These are phyloP conservation scores for Pichia occidentalis DNA, from an alignment of 805 yeast species.

Conservation along the genomic window DNA sequence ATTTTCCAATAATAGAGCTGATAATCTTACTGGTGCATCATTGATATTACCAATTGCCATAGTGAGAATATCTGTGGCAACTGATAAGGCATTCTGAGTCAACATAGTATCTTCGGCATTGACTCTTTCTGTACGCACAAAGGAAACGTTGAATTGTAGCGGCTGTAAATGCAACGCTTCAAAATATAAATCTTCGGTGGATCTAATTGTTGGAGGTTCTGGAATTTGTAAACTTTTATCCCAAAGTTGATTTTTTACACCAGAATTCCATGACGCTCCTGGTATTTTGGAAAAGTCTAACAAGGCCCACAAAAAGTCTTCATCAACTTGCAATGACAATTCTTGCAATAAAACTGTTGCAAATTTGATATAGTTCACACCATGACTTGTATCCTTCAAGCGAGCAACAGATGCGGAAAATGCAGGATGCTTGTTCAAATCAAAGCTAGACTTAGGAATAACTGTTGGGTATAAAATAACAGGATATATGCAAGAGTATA, in stretches of 20 bases:
- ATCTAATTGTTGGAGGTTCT: constrained; percentile 50
- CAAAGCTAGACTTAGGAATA: constrained; percentile 75
- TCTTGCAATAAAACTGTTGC: constrained; percentile 88
- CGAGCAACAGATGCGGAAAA: constrained; percentile 79
- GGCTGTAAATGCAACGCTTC: constrained; percentile 94
- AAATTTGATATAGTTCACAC: constrained; percentile 83
- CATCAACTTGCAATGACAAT: constrained; percentile 87
- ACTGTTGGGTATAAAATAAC: constrained; percentile 86
- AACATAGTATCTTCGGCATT: constrained; percentile 53
- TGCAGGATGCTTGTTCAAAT: constrained; percentile 84
- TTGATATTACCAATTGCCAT: constrained; percentile 97
- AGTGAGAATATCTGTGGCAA: constrained; percentile 76
- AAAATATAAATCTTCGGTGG: constrained; percentile 71
- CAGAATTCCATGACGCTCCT: constrained; percentile 67
- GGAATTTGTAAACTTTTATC: constrained; percentile 64
- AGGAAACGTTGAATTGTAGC: constrained; percentile 77
- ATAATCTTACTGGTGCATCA: constrained; percentile 89
- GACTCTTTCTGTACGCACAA: constrained; percentile 74
- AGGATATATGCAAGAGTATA: constrained; percentile 83
- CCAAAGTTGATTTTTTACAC: constrained; percentile 40
- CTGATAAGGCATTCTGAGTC: constrained; percentile 61
- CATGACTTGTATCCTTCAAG: constrained; percentile 85
- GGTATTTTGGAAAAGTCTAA: constrained; percentile 76
- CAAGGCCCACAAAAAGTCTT: constrained; percentile 79
- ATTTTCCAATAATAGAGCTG: constrained; percentile 83